Percentiles rank a stretch among this genome's conserved stretches.
These are phyloP conservation scores for Chrysanthemum makinoi DNA, from an alignment of 129 eudicot genomes.

Conservation along the genomic window DNA sequence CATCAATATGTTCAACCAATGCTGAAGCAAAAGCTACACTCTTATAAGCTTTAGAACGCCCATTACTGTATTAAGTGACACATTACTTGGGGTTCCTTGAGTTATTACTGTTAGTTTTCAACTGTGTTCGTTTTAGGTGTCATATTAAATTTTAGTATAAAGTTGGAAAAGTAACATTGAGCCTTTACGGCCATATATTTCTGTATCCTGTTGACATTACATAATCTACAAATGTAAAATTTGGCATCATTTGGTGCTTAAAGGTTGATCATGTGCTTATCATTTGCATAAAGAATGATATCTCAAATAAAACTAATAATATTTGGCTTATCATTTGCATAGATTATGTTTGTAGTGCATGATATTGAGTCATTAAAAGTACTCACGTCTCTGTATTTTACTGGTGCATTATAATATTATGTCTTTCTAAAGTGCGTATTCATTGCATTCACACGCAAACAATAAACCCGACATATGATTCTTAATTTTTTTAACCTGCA, in stretches of 20 bases:
- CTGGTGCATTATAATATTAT: no score
- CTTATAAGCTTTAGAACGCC: slow-evolving; percentile 48
- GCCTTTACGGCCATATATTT: slow-evolving; percentile 10
- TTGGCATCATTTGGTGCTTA: background rate
- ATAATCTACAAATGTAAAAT: background rate
- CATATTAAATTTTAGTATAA: background rate
- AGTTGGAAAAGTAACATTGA: slow-evolving; percentile 2
- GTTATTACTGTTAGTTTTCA: slow-evolving; percentile 9
- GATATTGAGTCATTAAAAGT: no score
- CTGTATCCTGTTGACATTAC: background rate
- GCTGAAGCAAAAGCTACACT: slow-evolving; percentile 66
- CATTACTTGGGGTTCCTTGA: background rate
- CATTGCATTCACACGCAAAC: no score
- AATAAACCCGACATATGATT: no score
- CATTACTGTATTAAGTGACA: background rate
- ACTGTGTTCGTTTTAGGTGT: background rate
- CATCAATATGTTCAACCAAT: slow-evolving; percentile 70
- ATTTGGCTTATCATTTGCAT: no score
- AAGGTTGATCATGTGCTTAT: no score
- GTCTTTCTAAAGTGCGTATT: no score
- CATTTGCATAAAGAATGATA: no score
- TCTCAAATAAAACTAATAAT: no score
- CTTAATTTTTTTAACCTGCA: no score
- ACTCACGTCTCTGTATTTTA: no score
- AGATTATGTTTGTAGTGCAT: no score